Base-by-base conservation (phyloP, 73 alveolate genomes). In the Diophrys appendiculata region DNA sequence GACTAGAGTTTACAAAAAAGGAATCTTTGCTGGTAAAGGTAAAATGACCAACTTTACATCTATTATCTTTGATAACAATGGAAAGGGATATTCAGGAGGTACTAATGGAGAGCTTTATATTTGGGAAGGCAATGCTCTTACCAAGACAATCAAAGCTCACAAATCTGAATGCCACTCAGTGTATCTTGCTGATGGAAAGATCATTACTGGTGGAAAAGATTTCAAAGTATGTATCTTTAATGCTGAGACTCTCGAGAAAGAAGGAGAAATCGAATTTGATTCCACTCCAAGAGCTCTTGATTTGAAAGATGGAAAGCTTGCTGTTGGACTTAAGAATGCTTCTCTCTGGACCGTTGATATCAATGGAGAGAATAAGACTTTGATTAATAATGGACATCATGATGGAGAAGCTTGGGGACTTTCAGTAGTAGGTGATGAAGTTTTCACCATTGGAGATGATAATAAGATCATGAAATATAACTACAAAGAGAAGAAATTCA, bases 321-420 rank as follows among this genome's bases (percentile, higher is more conserved):
- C 94, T 30, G 92, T 88, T 27, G 99, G 99, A 52, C 77, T 88
- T 55, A 91, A 95, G 80, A 95, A 90, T 74, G 99, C 98, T 52
- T n/a, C 74, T 54, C 67, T 84, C 69, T 90, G 68, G 68, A 82
- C 78, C 14, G 85, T 88, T 14, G 97, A 91, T 65, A 72, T 88
- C 23, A 80, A 28, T 23, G 74, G 88, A 54, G 87, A 83, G 31
- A 67, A 54, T 52, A 82, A 78, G 84, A 82, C 72, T 52, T 65
- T 73, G 30, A 77, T 79, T 35, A 86, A 27, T 55, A 28, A 54
- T 30, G 77, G 69, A 1, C 98, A 92, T 77, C 69, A 77, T 86
- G 87, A 86, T 54, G 95, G 96, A n/a, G 99, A 95, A 88, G 77
- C 86, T 71, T 95, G 99, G 98, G 99, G 97, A 25, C 83, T 95